Evolutionary conservation across 805 yeast genomes (phyloP), one percentile per base, ranked within the genome.

Genomic region (Candida adriatica): DNA sequence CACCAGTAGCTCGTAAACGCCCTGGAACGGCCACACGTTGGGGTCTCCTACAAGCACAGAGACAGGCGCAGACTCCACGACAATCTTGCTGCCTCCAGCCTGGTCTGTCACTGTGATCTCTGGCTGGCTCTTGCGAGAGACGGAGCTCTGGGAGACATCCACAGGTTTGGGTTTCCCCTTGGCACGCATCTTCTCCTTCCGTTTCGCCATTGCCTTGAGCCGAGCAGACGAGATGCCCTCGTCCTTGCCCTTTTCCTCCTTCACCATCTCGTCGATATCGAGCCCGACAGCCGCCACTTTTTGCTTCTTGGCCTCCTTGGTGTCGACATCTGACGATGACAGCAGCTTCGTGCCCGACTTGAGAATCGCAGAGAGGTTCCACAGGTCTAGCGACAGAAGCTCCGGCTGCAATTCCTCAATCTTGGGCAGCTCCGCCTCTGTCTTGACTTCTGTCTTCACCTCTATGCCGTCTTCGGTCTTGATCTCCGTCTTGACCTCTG

Each of bases 11-110:
- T 85, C 96, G 56, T 80, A 87, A 9, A 90, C 79, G 13, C 96
- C 95, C 63, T 88, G 96, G 46, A 88, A 85, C 33, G 86, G 94
- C 96, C 97, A 92, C 1, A 84, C 80, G 24, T 79, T 64, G n/a
- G n/a, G n/a, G n/a, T n/a, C n/a, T n/a, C n/a, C n/a, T n/a, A n/a
- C n/a, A n/a, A n/a, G n/a, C 5, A 84, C 85, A 1, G 81, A 75
- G 11, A 76, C 79, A 35, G 75, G 74, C 24, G 79, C 72, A 21
- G 86, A 77, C 53, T 92, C 96, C 19, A 92, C 76, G 39, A 90
- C 92, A 16, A 92, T 65, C 53, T 84, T 84, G 18, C 78, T 79
- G 18, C 83, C 81, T 31, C 87, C 86, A 19, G 79, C 73, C 49
- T 84, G 95, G 8, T 83, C 68, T 2, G 95, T 84, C 22, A 87